Evolutionary conservation across 2,329 filamentous ascomycete genomes (phyloP).

Genomic region (Xylaria sp.): DNA sequence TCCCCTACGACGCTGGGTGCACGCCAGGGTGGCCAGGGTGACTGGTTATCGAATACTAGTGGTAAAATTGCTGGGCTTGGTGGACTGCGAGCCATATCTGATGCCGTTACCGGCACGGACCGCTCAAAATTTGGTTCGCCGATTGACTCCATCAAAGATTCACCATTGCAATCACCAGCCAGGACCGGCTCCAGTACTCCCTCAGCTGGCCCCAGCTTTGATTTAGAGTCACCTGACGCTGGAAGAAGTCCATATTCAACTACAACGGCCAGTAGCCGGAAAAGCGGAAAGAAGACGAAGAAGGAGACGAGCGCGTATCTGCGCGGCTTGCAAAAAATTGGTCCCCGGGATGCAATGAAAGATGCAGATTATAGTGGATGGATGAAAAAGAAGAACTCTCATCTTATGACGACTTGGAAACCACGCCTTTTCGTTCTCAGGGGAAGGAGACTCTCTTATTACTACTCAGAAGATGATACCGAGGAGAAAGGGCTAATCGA

Average conservation of each 20-base stretch:
- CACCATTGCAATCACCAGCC: slow-evolving; percentile 71
- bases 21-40: slow-evolving; percentile 59
- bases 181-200: slow-evolving; percentile 81
- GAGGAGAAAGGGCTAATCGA: slow-evolving; percentile 97
- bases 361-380: slow-evolving; percentile 94
- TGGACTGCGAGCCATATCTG: slow-evolving; percentile 87
- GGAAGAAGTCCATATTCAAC: slow-evolving; percentile 66
- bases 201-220: slow-evolving; percentile 75
- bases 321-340: slow-evolving; percentile 82
- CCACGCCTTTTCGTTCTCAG: slow-evolving; percentile 94
- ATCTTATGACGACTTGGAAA: slow-evolving; percentile 98
- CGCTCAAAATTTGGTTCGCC: slow-evolving; percentile 64
- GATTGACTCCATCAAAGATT: slow-evolving; percentile 63
- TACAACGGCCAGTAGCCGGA: slow-evolving; percentile 60
- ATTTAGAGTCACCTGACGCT: slow-evolving; percentile 78
- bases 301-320: slow-evolving; percentile 96
- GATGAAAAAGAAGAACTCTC: slow-evolving; percentile 99
- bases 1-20: slow-evolving; percentile 58
- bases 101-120: slow-evolving; percentile 69
- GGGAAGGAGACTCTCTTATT: slow-evolving; percentile 91
- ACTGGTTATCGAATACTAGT: slow-evolving; percentile 68
- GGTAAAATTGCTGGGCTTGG: slow-evolving; percentile 63
- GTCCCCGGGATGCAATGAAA: slow-evolving; percentile 83
- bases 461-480: slow-evolving; percentile 91
- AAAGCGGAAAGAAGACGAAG: slow-evolving; percentile 76